Base-by-base conservation (phyloP, 2,329 filamentous ascomycete genomes). In the Mariannaea sp. region DNA sequence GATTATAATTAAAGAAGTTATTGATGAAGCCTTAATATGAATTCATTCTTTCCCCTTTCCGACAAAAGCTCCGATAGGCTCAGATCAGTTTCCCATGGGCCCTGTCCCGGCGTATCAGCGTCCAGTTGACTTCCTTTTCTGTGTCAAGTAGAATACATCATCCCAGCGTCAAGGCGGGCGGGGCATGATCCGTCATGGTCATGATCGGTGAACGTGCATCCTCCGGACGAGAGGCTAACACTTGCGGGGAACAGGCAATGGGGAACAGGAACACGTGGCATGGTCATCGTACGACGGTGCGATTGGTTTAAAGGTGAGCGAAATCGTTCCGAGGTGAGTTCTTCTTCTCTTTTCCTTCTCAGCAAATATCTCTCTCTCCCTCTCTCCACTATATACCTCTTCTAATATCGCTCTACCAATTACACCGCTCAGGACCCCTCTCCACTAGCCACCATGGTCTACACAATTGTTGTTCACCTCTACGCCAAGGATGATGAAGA, bases 391-490 rank as follows among this genome's bases (percentile, higher is more conserved):
- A 4, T n/a, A 35, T 9, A 16, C 20, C 13, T 24, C n/a, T n/a
- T n/a, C n/a, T n/a, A n/a, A n/a, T n/a, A n/a, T 13, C n/a, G 8
- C 17, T 39, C 36, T n/a, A 39, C 36, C 36, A 39, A 33, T 20
- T 12, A 42, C n/a, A 16, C n/a, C 12, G 33, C n/a, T n/a, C n/a
- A n/a, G n/a, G n/a, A n/a, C n/a, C n/a, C n/a, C n/a, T 29, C 13
- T 33, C 22, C 49, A 40, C 26, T n/a, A 29, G 20, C 55, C 60
- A 79, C 67, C 38, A 86, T 86, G 83, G 84, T 86, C 61, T 88
- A 88, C 74, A 87, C 84, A 56, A 83, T 88, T 62, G 83, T 85
- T 62, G 84, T 87, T 42, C 84, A 87, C 71, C 79, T 90, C 58
- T 83, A 86, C 74, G 85, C 87, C 59, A 90, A 90, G 68, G 78